Evolutionary conservation across 768 basidiomycete genomes (phyloP).

Genomic region (Daedalea quercina): DNA sequence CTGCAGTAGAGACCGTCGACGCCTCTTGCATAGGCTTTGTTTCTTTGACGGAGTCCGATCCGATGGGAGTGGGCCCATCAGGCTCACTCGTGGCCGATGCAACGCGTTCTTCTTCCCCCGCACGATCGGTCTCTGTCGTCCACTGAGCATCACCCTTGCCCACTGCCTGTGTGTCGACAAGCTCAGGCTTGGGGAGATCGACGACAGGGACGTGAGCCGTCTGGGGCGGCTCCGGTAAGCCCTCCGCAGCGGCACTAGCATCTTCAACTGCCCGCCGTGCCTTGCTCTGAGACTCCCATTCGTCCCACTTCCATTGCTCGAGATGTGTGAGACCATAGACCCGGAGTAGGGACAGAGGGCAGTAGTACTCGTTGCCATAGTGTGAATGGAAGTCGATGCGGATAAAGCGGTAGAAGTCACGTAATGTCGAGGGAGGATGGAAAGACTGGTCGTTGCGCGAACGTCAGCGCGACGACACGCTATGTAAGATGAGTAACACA

Average conservation of each 20-base stretch:
- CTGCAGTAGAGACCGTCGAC: too few relatives aligned
- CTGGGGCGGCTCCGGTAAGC: slow-evolving; percentile 12
- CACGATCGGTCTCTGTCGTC: too few relatives aligned
- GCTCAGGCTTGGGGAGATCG: not conserved
- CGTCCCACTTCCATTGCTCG: slow-evolving; percentile 92
- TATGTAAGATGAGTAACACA: not conserved
- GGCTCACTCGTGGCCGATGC: too few relatives aligned
- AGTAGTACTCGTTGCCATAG: slow-evolving; percentile 94
- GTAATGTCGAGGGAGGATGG: slow-evolving; percentile 63
- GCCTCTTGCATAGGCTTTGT: too few relatives aligned
- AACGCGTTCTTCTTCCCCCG: too few relatives aligned
- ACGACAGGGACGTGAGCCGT: slow-evolving; percentile 9
- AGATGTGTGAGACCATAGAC: slow-evolving; percentile 96
- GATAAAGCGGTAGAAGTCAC: slow-evolving; percentile 89
- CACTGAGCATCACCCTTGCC: too few relatives aligned
- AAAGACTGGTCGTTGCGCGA: too few relatives aligned
- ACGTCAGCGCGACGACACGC: too few relatives aligned
- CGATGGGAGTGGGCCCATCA: too few relatives aligned
- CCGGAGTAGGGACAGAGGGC: slow-evolving; percentile 86
- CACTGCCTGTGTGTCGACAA: too few relatives aligned
- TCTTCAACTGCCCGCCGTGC: slow-evolving; percentile 17
- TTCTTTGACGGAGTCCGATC: too few relatives aligned
- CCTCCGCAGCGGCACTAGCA: slow-evolving; percentile 20
- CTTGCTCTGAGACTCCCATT: slow-evolving; percentile 68
- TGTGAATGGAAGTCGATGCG: slow-evolving; percentile 91